Conservation (phyloP, 495 filamentous ascomycete species). For the Neurospora hispaniola region DNA sequence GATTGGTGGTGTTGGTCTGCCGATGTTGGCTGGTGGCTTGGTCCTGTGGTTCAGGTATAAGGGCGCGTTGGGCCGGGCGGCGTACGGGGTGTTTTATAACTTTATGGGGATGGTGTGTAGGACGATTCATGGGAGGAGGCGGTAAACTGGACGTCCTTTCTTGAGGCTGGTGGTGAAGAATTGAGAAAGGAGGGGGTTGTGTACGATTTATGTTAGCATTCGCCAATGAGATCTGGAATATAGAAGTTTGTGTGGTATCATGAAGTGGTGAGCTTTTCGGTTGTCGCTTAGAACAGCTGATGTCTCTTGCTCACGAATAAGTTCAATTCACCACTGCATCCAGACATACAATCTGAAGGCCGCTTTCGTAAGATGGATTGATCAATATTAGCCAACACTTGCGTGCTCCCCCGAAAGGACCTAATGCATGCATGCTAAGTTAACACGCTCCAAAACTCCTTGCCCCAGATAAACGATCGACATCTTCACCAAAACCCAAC, state of each 20-base stretch:
- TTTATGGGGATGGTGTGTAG: not conserved
- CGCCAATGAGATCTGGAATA: not conserved
- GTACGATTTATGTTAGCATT: not conserved
- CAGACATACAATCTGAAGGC: too few relatives aligned
- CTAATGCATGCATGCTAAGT: too few relatives aligned
- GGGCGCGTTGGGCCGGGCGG: constrained; percentile 8
- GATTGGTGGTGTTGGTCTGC: constrained; percentile 17
- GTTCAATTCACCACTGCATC: too few relatives aligned
- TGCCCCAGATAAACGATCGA: too few relatives aligned
- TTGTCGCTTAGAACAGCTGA: not conserved
- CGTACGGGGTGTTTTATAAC: constrained; percentile 1
- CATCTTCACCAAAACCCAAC: too few relatives aligned
- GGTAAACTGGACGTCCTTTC: not conserved
- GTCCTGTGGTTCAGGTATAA: constrained; percentile 8
- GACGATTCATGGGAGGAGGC: not conserved
- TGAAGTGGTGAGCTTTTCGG: not conserved
- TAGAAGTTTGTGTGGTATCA: not conserved
- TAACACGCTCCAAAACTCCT: too few relatives aligned
- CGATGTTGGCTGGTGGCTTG: constrained; percentile 15
- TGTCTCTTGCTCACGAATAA: too few relatives aligned
- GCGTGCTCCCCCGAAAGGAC: too few relatives aligned
- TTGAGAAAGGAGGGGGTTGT: not conserved
- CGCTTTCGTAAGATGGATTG: too few relatives aligned
- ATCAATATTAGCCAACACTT: too few relatives aligned
- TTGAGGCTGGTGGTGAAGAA: not conserved